Conservation (phyloP, 768 basidiomycete genomes). For the Termitomyces sp. region DNA sequence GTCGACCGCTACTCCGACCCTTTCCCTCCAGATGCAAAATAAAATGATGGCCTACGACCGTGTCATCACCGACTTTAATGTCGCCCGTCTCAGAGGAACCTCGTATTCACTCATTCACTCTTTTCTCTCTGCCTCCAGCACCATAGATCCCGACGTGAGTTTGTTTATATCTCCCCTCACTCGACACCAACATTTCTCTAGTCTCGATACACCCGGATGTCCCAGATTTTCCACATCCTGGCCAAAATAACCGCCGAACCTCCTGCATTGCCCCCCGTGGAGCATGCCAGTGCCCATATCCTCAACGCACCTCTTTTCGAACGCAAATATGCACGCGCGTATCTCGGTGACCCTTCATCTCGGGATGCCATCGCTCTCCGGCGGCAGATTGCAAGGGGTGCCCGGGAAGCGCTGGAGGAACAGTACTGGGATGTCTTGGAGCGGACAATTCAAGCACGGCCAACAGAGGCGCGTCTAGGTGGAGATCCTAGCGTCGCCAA, state of each 20-base stretch:
- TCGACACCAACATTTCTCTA: conserved; percentile 15
- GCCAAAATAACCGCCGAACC: conserved; percentile 75
- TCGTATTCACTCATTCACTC: conserved; percentile 75
- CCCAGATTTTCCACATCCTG: conserved; percentile 68
- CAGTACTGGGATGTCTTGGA: conserved; percentile 86
- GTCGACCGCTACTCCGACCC: conserved; percentile 41
- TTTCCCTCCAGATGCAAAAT: conserved; percentile 77
- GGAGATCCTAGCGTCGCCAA: conserved; percentile 89
- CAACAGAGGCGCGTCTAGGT: conserved; percentile 81
- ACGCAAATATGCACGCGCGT: conserved; percentile 76
- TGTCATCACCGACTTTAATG: conserved; percentile 73
- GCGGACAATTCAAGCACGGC: conserved; percentile 72
- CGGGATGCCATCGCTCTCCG: conserved; percentile 63
- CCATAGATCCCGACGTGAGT: conserved; percentile 55
- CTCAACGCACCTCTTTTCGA: conserved; percentile 76
- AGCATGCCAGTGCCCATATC: conserved; percentile 78
- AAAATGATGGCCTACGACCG: conserved; percentile 97
- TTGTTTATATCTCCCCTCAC: background rate
- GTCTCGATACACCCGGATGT: conserved; percentile 52
- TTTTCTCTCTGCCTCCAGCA: conserved; percentile 59
- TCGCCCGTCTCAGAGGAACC: conserved; percentile 60
- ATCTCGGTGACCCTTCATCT: conserved; percentile 62
- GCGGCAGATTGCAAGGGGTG: conserved; percentile 71
- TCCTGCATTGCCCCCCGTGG: conserved; percentile 65
- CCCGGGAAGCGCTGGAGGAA: conserved; percentile 77